These are phyloP conservation scores for Coemansia javaensis DNA, from an alignment of 192 early-diverging fungal genomes.

Conservation along the genomic window DNA sequence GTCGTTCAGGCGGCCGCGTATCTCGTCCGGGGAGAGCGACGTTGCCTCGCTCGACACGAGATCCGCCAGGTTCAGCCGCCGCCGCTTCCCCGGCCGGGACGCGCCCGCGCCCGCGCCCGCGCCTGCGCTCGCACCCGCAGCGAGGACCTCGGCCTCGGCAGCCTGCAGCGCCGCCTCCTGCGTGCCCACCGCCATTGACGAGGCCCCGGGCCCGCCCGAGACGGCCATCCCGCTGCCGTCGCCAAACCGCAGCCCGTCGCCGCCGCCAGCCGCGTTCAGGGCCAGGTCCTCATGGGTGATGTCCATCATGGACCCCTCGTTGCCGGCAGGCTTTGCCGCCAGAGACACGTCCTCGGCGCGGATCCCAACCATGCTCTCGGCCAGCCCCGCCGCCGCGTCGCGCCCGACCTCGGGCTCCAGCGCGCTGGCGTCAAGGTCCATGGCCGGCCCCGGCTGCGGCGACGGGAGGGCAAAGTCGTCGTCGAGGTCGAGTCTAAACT, in stretches of 20 bases:
- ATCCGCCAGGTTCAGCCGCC: conserved; percentile 38
- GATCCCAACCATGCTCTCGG: conserved; percentile 35
- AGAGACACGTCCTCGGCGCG: conserved; percentile 29
- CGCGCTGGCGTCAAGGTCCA: conserved; percentile 25
- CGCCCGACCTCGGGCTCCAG: conserved; percentile 58
- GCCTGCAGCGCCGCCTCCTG: conserved; percentile 44
- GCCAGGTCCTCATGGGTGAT: conserved; percentile 35
- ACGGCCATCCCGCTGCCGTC: conserved; percentile 19
- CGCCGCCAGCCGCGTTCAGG: conserved; percentile 4
- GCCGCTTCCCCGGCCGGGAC: conserved; percentile 28
- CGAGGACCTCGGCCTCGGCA: conserved; percentile 40
- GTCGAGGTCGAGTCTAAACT: conserved; percentile 50
- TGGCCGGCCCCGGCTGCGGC: conserved; percentile 16
- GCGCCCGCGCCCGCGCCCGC: conserved; percentile 8
- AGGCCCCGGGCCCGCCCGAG: conserved; percentile 11
- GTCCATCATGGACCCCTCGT: conserved; percentile 11
- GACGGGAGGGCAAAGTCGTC: conserved; percentile 46
- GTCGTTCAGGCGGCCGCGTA: conserved; percentile 28
- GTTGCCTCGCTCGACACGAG: conserved; percentile 41
- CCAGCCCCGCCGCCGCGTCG: conserved; percentile 47
- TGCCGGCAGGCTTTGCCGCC: conserved; percentile 23
- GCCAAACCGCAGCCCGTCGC: conserved; percentile 24
- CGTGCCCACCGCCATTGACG: conserved; percentile 25
- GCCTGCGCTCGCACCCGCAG: too few species aligned
- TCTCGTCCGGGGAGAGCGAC: conserved; percentile 30